phyloP scores from a whole-genome alignment of 2,329 filamentous ascomycete genomes.

The Colletotrichum melonis region DNA sequence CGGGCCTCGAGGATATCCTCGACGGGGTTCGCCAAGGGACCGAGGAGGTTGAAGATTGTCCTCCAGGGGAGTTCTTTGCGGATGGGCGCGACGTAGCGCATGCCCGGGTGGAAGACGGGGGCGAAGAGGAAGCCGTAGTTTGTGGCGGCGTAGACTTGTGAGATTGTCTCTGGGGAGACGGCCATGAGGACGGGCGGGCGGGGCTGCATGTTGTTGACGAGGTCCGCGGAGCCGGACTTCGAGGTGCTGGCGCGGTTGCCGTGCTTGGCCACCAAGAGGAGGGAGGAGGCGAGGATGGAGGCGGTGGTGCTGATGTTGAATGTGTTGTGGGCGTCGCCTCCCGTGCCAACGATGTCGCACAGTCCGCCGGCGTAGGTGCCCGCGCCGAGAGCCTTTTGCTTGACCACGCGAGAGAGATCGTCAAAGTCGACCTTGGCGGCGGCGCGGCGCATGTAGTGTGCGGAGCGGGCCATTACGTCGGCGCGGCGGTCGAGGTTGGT shows the following conservation, averaged over 20 bases:
- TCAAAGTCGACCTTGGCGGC: slow-evolving; percentile 77
- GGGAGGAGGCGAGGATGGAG: slow-evolving; percentile 88
- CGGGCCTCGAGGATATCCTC: slow-evolving; percentile 88
- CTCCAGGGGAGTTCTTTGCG: slow-evolving; percentile 91
- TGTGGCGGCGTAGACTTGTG: slow-evolving; percentile 78
- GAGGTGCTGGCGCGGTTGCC: slow-evolving; percentile 96
- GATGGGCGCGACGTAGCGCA: slow-evolving; percentile 88
- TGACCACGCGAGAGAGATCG: slow-evolving; percentile 70
- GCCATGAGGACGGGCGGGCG: slow-evolving; percentile 79
- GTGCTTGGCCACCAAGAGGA: slow-evolving; percentile 91
- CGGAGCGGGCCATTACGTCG: slow-evolving; percentile 88
- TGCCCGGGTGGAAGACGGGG: slow-evolving; percentile 95
- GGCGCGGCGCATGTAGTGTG: slow-evolving; percentile 84
- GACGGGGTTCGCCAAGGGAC: slow-evolving; percentile 90
- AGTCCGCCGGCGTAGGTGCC: slow-evolving; percentile 86
- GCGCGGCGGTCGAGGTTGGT: slow-evolving; percentile 86
- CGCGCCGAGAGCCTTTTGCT: slow-evolving; percentile 69
- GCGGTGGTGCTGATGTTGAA: slow-evolving; percentile 98
- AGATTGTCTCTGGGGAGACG: slow-evolving; percentile 77
- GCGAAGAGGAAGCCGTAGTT: slow-evolving; percentile 98
- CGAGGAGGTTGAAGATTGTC: slow-evolving; percentile 97
- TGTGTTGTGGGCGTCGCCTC: slow-evolving; percentile 95
- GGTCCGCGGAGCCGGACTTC: slow-evolving; percentile 93
- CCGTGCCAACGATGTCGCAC: slow-evolving; percentile 96
- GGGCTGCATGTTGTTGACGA: slow-evolving; percentile 81